Evolutionary conservation across 2,329 filamentous ascomycete species (phyloP).

Genomic region (Clarireedia homoeocarpa): DNA sequence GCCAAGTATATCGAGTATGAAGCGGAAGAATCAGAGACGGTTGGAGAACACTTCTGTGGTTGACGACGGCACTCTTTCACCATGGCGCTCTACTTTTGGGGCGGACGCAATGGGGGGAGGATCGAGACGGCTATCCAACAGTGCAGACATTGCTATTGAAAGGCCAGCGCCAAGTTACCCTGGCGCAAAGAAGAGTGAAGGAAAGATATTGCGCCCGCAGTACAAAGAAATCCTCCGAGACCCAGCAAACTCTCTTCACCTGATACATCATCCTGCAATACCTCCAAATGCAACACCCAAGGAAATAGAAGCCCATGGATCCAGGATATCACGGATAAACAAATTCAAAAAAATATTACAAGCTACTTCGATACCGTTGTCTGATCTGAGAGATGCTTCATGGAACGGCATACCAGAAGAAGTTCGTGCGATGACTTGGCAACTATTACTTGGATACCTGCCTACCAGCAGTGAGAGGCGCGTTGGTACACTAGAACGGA

Average conservation of each 20-base stretch:
- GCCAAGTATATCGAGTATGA: conserved; percentile 86
- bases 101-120: conserved; percentile 32
- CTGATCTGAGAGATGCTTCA: conserved; percentile 75
- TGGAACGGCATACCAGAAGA: conserved; percentile 95
- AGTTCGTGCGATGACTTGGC: conserved; percentile 98
- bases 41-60: conserved; percentile 31
- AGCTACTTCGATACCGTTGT: conserved; percentile 77
- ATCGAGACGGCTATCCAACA: conserved; percentile 65
- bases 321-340: conserved; percentile 88
- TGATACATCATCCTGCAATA: conserved; percentile 79
- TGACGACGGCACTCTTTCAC: conserved; percentile 14
- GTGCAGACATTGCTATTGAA: conserved; percentile 90
- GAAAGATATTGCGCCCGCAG: conserved; percentile 91
- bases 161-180: conserved; percentile 77
- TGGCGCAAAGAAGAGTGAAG: conserved; percentile 79
- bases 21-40: conserved; percentile 49
- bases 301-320: conserved; percentile 77
- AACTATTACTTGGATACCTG: conserved; percentile 87
- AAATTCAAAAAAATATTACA: conserved; percentile 97
- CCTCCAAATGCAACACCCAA: conserved; percentile 69
- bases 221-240: conserved; percentile 91
- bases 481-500: conserved; percentile 82
- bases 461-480: conserved; percentile 94
- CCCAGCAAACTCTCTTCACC: conserved; percentile 87
- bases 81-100: conserved; percentile 33